Evolutionary conservation across 139 green algal species (phyloP), one percentile per base, ranked within the genome.

Genomic region (Ettlia oleoabundans): DNA sequence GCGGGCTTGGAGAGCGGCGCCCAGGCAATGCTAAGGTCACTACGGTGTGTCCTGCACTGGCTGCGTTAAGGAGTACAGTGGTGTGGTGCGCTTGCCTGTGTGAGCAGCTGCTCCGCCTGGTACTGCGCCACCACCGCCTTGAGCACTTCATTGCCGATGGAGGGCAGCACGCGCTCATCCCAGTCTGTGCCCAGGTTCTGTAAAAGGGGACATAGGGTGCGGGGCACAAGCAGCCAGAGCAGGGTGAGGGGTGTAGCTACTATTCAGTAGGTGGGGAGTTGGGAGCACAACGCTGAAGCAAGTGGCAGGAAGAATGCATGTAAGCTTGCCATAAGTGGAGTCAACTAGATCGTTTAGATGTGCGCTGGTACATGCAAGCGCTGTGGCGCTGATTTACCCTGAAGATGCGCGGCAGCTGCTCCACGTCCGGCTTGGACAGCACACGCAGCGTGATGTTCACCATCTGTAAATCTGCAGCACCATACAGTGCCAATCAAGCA

Each of bases 71-170:
- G 47, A 58, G 47, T 10, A 58, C 47, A 58, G 47, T 15, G 15
- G 47, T 10, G 13, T 15, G 15, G 47, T 15, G 15, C 55, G 30
- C 55, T 9, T n/a, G 30, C 55, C 55, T 65, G 55, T n/a, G 97
- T 99, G 42, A 99, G 91, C 55, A 99, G 93, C 89, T 99, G 94
- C 83, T 99, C 97, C 3, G 97, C 97, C 78, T 99, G 98, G 93
- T 98, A 99, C 90, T 99, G 95, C 79, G 97, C 97, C 55, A 99
- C 97, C 10, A 97, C 94, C 7, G 95, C 88, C 92, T 99, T 99
- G 2, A 99, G 92, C 38, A 99, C 95, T 86, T 99, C 97, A 83
- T 98, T 99, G 8, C 95, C 96, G 82, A 99, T 99, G 66, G 97
- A 99, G 0, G 97, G 97, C 84, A 99, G 90, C 81, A 99, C 97